Conservation (phyloP, 306 rosid species). For the Ceratonia siliqua region DNA sequence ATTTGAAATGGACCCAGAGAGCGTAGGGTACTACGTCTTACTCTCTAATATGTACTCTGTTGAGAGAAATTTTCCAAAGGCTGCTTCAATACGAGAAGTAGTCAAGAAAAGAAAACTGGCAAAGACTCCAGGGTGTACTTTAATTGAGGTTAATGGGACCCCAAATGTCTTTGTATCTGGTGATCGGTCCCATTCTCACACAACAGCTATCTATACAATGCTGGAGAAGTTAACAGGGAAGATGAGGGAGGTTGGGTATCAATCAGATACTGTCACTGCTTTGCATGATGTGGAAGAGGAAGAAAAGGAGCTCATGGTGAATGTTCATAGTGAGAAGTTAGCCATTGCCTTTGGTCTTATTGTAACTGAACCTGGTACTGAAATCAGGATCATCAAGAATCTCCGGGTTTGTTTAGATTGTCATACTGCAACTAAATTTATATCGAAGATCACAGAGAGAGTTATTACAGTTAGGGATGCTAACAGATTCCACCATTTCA, state of each 20-base stretch:
- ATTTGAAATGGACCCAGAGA: conserved; percentile 75
- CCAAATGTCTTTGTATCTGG: conserved; percentile 77
- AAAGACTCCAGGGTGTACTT: conserved; percentile 91
- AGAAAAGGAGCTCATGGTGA: conserved; percentile 89
- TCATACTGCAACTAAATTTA: conserved; percentile 82
- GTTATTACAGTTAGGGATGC: conserved; percentile 93
- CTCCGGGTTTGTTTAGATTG: conserved; percentile 96
- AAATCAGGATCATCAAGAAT: conserved; percentile 89
- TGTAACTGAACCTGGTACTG: conserved; percentile 74
- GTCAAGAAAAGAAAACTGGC: conserved; percentile 73
- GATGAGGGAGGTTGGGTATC: conserved; percentile 85
- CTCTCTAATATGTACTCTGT: conserved; percentile 85
- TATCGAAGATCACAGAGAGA: conserved; percentile 85
- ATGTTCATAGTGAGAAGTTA: conserved; percentile 89
- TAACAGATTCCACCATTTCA: conserved; percentile 92
- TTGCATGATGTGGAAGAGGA: conserved; percentile 97
- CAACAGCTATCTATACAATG: conserved; percentile 73
- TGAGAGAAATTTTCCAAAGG: conserved; percentile 82
- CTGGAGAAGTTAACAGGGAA: conserved; percentile 78
- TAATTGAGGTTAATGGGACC: conserved; percentile 75
- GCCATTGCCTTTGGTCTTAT: conserved; percentile 92
- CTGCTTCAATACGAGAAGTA: conserved; percentile 79
- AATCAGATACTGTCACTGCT: conserved; percentile 69
- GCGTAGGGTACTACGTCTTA: conserved; percentile 78
- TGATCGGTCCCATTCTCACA: conserved; percentile 76